Evolutionary conservation across 2,329 filamentous ascomycete species (phyloP), one percentile per base, ranked within the genome.

Genomic region (Onygena corvina): DNA sequence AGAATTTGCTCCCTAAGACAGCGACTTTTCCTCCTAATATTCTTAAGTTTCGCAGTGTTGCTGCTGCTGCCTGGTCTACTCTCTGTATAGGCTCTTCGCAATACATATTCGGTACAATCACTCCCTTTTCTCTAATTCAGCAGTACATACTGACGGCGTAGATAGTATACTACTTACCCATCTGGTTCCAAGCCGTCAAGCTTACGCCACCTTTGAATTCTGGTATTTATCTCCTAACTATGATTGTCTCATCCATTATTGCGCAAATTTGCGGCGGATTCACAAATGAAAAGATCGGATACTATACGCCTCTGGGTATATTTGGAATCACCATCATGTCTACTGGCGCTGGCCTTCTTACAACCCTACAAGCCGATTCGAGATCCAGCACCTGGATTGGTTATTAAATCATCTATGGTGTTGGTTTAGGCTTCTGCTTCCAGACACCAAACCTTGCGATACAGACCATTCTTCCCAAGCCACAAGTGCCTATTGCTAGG

Each of bases 101-200:
- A 23, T 40, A 40, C 11, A 40, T 40, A 3, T 40, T 40, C 14
- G 36, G 36, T 40, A 38, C 9, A 21, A 9, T 33, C 30, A 33
- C 12, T 12, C 30, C 30, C 5, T n/a, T 33, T 33, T 33, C 30
- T 29, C 11, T n/a, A 38, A 38, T 21, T 38, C n/a, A 38, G 9
- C 18, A 38, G 12, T 20, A 9, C 12, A 12, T 21, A 20, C 16
- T 21, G 23, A 21, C 16, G 18, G 12, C 18, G 23, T 8, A 7
- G 12, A 38, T n/a, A 38, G 35, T 23, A 38, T 38, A 38, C 40
- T 45, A 29, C 12, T 35, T 62, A 4, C 58, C 60, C 3, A 59
- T 61, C 48, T 62, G 67, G 54, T 71, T 71, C 58, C 69, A 72
- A 56, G 64, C 66, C 38, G 64, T 66, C 48, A 68, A 69, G 56